phyloP scores from a whole-genome alignment of 345 rosid species.

The Murraya koenigii region DNA sequence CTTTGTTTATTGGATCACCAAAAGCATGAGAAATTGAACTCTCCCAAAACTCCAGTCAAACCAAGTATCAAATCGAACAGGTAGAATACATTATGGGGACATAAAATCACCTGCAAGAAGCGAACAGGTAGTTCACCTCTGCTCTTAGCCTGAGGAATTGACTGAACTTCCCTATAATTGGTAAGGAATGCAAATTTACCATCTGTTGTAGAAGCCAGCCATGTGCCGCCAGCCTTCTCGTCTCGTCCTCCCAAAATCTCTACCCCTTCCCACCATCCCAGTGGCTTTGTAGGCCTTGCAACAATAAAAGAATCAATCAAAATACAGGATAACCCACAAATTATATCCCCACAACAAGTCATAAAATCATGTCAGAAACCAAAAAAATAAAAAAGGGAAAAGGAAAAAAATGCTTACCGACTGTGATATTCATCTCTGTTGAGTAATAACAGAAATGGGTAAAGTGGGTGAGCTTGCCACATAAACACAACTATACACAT shows the following conservation, averaged over 20 bases:
- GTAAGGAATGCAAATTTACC: conserved; percentile 75
- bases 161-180: conserved; percentile 50
- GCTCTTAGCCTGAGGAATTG: conserved; percentile 38
- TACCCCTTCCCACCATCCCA: conserved; percentile 67
- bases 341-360: neutral
- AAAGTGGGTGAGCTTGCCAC: conserved; percentile 74
- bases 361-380: too few relatives aligned
- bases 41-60: neutral
- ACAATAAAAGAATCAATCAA: neutral
- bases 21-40: neutral
- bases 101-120: conserved; percentile 48
- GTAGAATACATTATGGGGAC: too few relatives aligned
- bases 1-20: neutral
- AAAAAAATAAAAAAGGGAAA: neutral
- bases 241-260: conserved; percentile 75
- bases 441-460: conserved; percentile 60
- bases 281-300: conserved; percentile 59
- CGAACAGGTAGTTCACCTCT: conserved; percentile 74
- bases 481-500: conserved; percentile 65
- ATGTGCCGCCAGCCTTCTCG: conserved; percentile 73
- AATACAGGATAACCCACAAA: neutral
- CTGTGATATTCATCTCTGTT: conserved; percentile 74
- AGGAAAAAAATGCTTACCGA: conserved; percentile 34
- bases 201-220: conserved; percentile 61
- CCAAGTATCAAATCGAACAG: neutral